These are phyloP conservation scores for Casuarina equisetifolia DNA, from an alignment of 306 rosid species.

Conservation along the genomic window DNA sequence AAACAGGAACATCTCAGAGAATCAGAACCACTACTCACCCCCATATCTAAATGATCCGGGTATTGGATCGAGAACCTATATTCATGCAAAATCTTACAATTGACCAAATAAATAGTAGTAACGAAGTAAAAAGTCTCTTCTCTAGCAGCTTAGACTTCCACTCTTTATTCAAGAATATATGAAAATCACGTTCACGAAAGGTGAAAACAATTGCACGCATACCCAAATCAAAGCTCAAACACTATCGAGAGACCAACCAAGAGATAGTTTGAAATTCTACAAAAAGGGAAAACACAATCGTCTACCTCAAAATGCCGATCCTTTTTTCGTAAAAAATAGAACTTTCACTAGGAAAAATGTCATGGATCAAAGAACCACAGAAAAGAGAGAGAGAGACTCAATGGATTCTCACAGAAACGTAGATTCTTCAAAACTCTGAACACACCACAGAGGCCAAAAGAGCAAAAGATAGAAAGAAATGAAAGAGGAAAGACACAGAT, in stretches of 20 bases:
- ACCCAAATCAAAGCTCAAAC: slow-evolving; percentile 6
- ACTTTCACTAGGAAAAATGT: slow-evolving; percentile 10
- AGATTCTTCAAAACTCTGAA: slow-evolving; percentile 15
- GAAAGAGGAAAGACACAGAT: slow-evolving; percentile 38
- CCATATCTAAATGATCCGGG: not conserved
- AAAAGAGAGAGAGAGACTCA: slow-evolving; percentile 5
- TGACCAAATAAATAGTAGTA: not conserved
- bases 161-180: not conserved
- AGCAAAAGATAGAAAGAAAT: slow-evolving; percentile 38
- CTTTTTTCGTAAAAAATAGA: slow-evolving; percentile 8
- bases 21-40: not conserved
- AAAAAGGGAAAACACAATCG: slow-evolving; percentile 6
- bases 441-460: slow-evolving; percentile 20
- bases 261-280: slow-evolving; percentile 1
- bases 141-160: slow-evolving; percentile 7
- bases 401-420: slow-evolving; percentile 16
- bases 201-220: slow-evolving; percentile 11
- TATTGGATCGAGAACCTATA: not conserved
- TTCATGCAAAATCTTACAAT: not conserved
- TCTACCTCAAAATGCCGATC: slow-evolving; percentile 35
- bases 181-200: no score
- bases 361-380: slow-evolving; percentile 23
- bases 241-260: slow-evolving; percentile 1
- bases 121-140: not conserved
- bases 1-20: not conserved